Percentiles rank a stretch among this genome's conserved stretches.
These are phyloP conservation scores for Sporisorium reilianum DNA, from an alignment of 1,284 basidiomycete species.

Conservation along the genomic window DNA sequence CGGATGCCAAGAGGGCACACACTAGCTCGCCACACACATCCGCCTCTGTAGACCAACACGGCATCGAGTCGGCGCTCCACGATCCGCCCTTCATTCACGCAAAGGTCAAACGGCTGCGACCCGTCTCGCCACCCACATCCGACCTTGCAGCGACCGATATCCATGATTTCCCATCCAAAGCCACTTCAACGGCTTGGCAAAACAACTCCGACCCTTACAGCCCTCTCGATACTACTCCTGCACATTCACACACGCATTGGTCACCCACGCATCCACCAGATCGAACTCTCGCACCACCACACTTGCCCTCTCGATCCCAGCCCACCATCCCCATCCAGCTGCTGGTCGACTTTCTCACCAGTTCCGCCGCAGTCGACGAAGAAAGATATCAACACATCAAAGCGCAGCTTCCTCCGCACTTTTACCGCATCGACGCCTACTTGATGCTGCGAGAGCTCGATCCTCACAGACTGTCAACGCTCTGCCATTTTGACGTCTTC, in stretches of 20 bases:
- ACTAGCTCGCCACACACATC: constrained; percentile 3
- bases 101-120: constrained; percentile 32
- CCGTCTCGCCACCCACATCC: constrained; percentile 5
- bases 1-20: neutral
- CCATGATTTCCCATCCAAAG: neutral
- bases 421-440: constrained; percentile 39
- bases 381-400: constrained; percentile 11
- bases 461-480: constrained; percentile 24
- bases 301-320: neutral
- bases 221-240: too few species aligned
- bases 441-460: constrained; percentile 32
- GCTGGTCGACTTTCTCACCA: constrained; percentile 27
- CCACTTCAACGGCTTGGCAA: neutral
- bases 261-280: constrained; percentile 9
- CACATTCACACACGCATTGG: neutral
- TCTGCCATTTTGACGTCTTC: constrained; percentile 23
- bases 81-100: constrained; percentile 20
- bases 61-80: constrained; percentile 24
- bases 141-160: neutral
- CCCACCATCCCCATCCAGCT: constrained; percentile 12
- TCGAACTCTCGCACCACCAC: neutral
- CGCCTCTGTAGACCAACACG: constrained; percentile 18
- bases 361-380: constrained; percentile 4
- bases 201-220: neutral
- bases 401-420: constrained; percentile 14